Base-by-base conservation (phyloP, 1,139 yeast genomes). In the Kodamaea anthophila region DNA sequence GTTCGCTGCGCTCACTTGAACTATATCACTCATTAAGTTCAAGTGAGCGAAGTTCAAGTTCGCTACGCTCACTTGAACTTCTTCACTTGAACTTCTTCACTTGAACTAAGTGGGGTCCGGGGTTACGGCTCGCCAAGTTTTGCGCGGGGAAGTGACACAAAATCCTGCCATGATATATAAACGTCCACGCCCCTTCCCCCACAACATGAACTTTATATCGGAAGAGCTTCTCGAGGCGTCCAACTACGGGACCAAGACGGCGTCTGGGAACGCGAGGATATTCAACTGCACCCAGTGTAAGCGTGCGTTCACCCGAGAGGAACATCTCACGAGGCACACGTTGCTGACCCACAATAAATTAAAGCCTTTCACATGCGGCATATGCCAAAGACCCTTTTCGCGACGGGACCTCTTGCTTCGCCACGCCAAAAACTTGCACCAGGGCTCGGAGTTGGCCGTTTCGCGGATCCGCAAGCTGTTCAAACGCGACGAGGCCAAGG, bases 241-340 rank as follows among this genome's bases (percentile, higher is more conserved):
- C 30, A 49, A 56, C 33, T 65, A 58, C 39, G 72, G 72, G 10
- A 55, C 68, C 27, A 64, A 63, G 38, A 66, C 73, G 5, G 55
- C 70, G 9, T 51, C 63, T 13, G 73, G 73, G 2, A 65, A 66
- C 40, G 60, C 71, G 13, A 49, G 73, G 28, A 53, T 66, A 19
- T 65, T 49, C 42, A 62, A 62, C 37, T 66, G 73, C 43, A 49
- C 51, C 23, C 60, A 62, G 33, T 66, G 73, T 41, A 52, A 59
- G 31, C 51, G 70, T 24, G 72, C 73, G 4, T 66, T 66, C 43
- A 66, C 71, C 13, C 47, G 73, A 37, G 72, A 66, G 43, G 73
- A 66, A 40, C 73, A 66, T 39, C 49, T 66, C 29, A 62, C 70
- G 12, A 49, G 73, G 34, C 73, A 66, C 39, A 57, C 65, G 11